Percentiles rank a stretch among this genome's conserved stretches.
phyloP scores from a whole-genome alignment of 1,284 basidiomycete species.

The Limonomyces culmigenus region DNA sequence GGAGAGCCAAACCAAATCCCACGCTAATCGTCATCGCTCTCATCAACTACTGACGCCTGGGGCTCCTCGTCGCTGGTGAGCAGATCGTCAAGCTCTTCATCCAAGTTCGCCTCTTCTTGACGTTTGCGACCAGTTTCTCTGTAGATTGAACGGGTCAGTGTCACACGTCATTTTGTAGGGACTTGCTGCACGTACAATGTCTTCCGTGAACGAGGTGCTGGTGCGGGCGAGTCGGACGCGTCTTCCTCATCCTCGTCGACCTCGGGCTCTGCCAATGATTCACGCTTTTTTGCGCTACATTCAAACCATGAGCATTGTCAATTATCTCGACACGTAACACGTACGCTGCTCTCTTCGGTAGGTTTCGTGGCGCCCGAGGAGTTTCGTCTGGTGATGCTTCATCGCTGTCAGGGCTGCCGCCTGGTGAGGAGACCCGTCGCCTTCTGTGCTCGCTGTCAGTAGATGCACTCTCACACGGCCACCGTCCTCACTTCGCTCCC shows the following conservation, averaged over 20 bases:
- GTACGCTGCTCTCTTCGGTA: background rate
- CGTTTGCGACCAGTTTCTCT: background rate
- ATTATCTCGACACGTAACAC: background rate
- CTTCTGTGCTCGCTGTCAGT: conserved; percentile 10
- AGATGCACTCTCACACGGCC: background rate
- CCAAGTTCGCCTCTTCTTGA: conserved; percentile 62
- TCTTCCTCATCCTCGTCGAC: conserved; percentile 24
- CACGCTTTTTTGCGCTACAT: background rate
- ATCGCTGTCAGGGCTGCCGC: conserved; percentile 15
- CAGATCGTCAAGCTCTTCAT: conserved; percentile 71
- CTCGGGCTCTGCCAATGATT: conserved; percentile 11
- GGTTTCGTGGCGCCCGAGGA: background rate
- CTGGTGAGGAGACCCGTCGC: conserved; percentile 10
- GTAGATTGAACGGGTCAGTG: background rate
- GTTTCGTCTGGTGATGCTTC: background rate
- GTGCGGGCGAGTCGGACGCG: conserved; percentile 10
- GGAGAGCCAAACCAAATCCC: too few species aligned
- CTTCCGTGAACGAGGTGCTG: background rate
- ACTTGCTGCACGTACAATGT: too few species aligned
- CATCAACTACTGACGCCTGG: background rate
- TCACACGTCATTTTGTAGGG: too few species aligned
- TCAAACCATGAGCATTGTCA: background rate
- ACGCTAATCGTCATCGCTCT: background rate
- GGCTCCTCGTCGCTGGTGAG: conserved; percentile 37
- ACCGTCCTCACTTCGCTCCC: conserved; percentile 17